Base-by-base conservation (phyloP, 1,284 basidiomycete species). In the Pulchroboletus neoregius region DNA sequence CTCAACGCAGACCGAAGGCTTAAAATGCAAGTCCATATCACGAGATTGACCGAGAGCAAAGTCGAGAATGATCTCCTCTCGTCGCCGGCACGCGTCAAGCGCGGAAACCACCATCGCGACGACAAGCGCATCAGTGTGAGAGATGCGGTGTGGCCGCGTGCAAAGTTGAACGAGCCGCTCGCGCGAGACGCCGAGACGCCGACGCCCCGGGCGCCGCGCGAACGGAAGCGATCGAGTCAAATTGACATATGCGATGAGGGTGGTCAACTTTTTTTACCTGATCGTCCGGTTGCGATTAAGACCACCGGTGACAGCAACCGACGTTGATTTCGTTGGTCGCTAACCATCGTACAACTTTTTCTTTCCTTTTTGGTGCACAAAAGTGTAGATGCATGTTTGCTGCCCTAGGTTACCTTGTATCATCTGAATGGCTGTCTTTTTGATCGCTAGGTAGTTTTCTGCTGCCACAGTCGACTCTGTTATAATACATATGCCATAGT, bases 1-100 rank as follows among this genome's bases (percentile, higher is more conserved):
- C 4, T 34, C n/a, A 26, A 8, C 8, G 24, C 7, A 23, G 56
- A 58, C 0, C 45, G 34, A 16, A 35, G 45, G 8, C 45, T 23
- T 15, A 45, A 45, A 10, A 32, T 47, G 35, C 43, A 46, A 1
- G 30, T 57, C 5, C 48, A 49, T n/a, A 32, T 36, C n/a, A 40
- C 40, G 13, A 43, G 39, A 1, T 15, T 46, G 18, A 46, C 30
- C 2, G 48, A 43, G 35, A 34, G 24, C 15, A 47, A 43, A 12
- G 0, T 20, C 3, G 48, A 58, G 3, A 30, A 37, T 5, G 5
- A 15, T 6, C 24, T 2, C 6, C 5, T 20, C 9, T 15, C 11
- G 10, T 15, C 6, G 6, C 18, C 6, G 15, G 15, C 3, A 4
- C n/a, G 10, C 2, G 4, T 16, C 18, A 37, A 27, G 16, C 3